Evolutionary conservation across 169 alveolate species (phyloP), one percentile per base, ranked within the genome.

Genomic region (Theileria equi): DNA sequence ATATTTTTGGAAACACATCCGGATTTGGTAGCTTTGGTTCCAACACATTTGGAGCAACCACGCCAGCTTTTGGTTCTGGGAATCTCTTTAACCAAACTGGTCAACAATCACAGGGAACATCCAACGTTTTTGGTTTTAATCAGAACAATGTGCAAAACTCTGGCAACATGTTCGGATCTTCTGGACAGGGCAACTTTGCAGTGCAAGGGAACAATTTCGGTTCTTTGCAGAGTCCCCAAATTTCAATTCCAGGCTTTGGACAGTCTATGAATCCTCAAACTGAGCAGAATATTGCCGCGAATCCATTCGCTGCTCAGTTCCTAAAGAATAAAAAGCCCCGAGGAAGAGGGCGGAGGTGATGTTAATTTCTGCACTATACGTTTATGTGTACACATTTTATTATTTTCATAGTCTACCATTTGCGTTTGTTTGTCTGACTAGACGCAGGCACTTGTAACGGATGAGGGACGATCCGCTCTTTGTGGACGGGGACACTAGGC

Each of bases 201-300:
- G n/a, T 38, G 13, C 45, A 13, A 13, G n/a, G 13, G 45, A 13
- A 38, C 19, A 38, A 38, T 38, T 38, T 38, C 45, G n/a, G n/a
- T 38, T 13, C n/a, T 13, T 38, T 38, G n/a, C 29, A 32, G 34
- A 43, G 34, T 25, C 34, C 69, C 16, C 70, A 60, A 10, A 17
- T 60, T 0, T 44, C 44, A 5, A 60, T 60, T 26, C 70, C 70
- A 43, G 70, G 70, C 3, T 60, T 60, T 45, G 58, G 70, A 11
- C 60, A 60, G 31, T n/a, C 62, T 23, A 16, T 13, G 28, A 5
- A 36, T 36, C 53, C 29, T 3, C n/a, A n/a, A n/a, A n/a, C n/a
- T n/a, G n/a, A n/a, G n/a, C 67, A 57, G 61, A 26, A n/a, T n/a
- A 7, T 26, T 40, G 41, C 25, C 2, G 25, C 62, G 1, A 57